Evolutionary conservation across 2,329 filamentous ascomycete genomes (phyloP).

Genomic region (Talaromyces sp.): DNA sequence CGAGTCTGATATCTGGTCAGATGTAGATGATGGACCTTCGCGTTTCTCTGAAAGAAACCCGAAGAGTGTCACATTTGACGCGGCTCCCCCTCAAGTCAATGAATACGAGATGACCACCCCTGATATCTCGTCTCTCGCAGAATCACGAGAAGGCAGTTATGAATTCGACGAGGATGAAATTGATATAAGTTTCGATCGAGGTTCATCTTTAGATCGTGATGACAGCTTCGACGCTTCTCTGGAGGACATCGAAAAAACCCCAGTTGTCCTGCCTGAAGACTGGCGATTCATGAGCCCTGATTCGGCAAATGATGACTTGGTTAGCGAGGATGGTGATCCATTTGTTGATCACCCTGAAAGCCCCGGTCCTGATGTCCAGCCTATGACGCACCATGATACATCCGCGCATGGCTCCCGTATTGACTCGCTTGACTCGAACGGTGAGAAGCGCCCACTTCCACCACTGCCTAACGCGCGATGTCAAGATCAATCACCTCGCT

Average conservation of each 20-base stretch:
- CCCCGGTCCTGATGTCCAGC: slow-evolving; percentile 60
- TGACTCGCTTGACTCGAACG: slow-evolving; percentile 73
- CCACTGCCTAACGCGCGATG: slow-evolving; percentile 64
- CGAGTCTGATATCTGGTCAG: slow-evolving; percentile 65
- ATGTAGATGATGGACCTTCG: slow-evolving; percentile 66
- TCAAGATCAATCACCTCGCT: slow-evolving; percentile 42
- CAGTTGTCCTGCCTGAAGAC: slow-evolving; percentile 94
- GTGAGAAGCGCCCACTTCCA: slow-evolving; percentile 78
- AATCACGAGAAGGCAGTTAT: slow-evolving; percentile 88
- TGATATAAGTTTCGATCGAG: slow-evolving; percentile 60
- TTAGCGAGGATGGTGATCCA: slow-evolving; percentile 60
- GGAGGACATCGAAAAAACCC: slow-evolving; percentile 94
- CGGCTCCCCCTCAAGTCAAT: slow-evolving; percentile 87
- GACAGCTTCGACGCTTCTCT: slow-evolving; percentile 95
- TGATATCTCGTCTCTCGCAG: slow-evolving; percentile 86
- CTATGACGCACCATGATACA: slow-evolving; percentile 38
- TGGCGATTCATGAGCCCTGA: slow-evolving; percentile 78
- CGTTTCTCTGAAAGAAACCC: slow-evolving; percentile 52
- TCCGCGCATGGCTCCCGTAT: slow-evolving; percentile 54
- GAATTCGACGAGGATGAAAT: slow-evolving; percentile 74
- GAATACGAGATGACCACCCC: slow-evolving; percentile 98
- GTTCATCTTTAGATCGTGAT: slow-evolving; percentile 62
- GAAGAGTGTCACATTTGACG: slow-evolving; percentile 97
- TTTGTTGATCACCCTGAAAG: slow-evolving; percentile 64
- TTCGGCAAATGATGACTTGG: slow-evolving; percentile 54